A percentile compares a stretch with the other conserved stretches of the same genome.
These are phyloP conservation scores for Penicillium crystallinum DNA, from an alignment of 495 filamentous ascomycete genomes.

Conservation along the genomic window DNA sequence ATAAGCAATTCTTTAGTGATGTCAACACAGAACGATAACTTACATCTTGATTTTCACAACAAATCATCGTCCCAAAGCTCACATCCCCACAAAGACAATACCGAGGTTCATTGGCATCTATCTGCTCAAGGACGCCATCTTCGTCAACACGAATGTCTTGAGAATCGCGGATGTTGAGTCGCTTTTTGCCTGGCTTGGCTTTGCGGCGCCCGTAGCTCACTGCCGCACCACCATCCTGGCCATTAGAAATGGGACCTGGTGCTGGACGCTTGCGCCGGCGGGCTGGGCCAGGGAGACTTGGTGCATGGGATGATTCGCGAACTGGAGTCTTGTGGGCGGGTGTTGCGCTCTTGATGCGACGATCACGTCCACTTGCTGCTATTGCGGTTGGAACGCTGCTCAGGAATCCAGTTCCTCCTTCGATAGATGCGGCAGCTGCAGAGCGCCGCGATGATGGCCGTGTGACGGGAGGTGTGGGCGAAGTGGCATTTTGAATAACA, in stretches of 20 bases:
- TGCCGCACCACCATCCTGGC: conserved; percentile 65
- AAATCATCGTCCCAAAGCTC: conserved; percentile 92
- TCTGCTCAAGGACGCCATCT: conserved; percentile 57
- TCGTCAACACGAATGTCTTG: conserved; percentile 44
- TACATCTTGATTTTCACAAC: conserved; percentile 87
- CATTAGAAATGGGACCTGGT: conserved; percentile 65
- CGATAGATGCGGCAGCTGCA: conserved; percentile 34
- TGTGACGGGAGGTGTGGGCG: conserved; percentile 33
- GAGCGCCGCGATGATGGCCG: conserved; percentile 44
- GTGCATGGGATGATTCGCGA: conserved; percentile 45
- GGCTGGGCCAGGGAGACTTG: conserved; percentile 41
- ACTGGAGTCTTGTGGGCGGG: conserved; percentile 49
- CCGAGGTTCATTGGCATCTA: conserved; percentile 79
- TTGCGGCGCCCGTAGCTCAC: conserved; percentile 75
- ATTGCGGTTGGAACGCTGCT: conserved; percentile 8
- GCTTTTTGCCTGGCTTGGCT: conserved; percentile 63
- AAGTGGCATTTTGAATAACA: conserved; percentile 10
- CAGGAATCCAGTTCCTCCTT: conserved; percentile 12
- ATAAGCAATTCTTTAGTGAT: neutral
- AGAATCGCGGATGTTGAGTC: conserved; percentile 33
- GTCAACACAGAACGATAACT: conserved; percentile 33
- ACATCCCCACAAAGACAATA: conserved; percentile 93
- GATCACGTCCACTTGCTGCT: conserved; percentile 28
- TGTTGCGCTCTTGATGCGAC: conserved; percentile 44
- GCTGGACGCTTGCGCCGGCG: conserved; percentile 65